Evolutionary conservation across 441 rosid genomes (phyloP).

Genomic region (Pelargonium australe): DNA sequence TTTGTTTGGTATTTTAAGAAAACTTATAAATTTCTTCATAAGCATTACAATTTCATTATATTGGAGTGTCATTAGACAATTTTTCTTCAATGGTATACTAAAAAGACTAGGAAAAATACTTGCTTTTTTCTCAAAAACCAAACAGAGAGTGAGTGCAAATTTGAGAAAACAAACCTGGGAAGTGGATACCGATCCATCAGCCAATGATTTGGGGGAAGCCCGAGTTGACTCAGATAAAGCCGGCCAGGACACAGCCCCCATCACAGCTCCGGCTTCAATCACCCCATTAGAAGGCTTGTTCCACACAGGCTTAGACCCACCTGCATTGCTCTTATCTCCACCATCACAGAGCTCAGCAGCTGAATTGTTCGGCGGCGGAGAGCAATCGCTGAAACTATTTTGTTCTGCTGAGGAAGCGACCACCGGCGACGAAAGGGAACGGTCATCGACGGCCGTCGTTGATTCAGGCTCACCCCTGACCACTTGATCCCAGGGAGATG

Average conservation of each 20-base stretch:
- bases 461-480: not conserved
- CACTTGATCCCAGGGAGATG: not conserved
- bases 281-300: not conserved
- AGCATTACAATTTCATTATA: not conserved
- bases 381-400: not conserved
- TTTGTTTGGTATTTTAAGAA: not conserved
- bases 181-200: conserved; percentile 31
- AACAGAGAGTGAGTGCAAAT: not conserved
- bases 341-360: not conserved
- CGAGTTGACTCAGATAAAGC: not conserved
- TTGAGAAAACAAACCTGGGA: conserved; percentile 32
- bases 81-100: not conserved
- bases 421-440: not conserved
- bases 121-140: not conserved
- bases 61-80: not conserved
- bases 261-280: not conserved
- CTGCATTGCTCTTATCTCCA: not conserved
- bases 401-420: not conserved
- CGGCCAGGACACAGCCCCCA: conserved; percentile 1
- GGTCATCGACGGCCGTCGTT: not conserved
- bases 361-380: not conserved
- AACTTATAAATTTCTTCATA: not conserved
- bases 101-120: not conserved
- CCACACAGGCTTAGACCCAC: not conserved
- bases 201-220: conserved; percentile 21